Evolutionary conservation across 495 filamentous ascomycete genomes (phyloP).

Genomic region (Bryoglossum gracile): DNA sequence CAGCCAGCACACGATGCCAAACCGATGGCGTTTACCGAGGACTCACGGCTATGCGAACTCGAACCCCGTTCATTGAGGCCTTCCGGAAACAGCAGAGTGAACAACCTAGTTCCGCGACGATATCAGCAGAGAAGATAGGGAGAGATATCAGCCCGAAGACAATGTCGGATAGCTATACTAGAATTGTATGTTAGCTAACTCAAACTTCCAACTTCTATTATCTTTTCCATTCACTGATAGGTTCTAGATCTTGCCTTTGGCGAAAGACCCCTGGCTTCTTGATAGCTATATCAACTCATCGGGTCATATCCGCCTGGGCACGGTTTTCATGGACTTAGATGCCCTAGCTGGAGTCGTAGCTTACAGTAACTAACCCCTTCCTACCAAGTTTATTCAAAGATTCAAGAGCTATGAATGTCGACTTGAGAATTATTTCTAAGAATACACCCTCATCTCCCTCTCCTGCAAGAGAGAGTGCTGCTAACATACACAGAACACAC

Average conservation of each 20-base stretch:
- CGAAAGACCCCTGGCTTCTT: slow-evolving; percentile 34
- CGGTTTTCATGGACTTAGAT: slow-evolving; percentile 76
- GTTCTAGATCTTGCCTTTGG: slow-evolving; percentile 32
- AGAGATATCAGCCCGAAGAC: slow-evolving; percentile 33
- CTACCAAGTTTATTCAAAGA: no score
- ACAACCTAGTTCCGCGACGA: background rate
- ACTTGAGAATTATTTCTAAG: no score
- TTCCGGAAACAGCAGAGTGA: slow-evolving; percentile 20
- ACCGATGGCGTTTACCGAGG: slow-evolving; percentile 26
- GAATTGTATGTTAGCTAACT: slow-evolving; percentile 26
- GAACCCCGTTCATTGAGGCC: slow-evolving; percentile 26
- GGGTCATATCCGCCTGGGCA: slow-evolving; percentile 48
- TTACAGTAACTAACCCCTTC: no score
- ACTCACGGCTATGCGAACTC: slow-evolving; percentile 24
- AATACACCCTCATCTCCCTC: no score
- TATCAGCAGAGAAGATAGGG: slow-evolving; percentile 8
- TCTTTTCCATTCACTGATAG: background rate
- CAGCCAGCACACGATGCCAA: slow-evolving; percentile 1
- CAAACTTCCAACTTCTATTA: background rate
- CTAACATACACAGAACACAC: no score
- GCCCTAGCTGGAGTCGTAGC: slow-evolving; percentile 73
- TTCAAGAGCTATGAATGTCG: no score
- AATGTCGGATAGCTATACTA: slow-evolving; percentile 36
- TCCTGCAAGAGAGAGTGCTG: no score
- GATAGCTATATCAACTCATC: slow-evolving; percentile 39